Evolutionary conservation across 768 basidiomycete species (phyloP).

Genomic region (Suillus plorans): DNA sequence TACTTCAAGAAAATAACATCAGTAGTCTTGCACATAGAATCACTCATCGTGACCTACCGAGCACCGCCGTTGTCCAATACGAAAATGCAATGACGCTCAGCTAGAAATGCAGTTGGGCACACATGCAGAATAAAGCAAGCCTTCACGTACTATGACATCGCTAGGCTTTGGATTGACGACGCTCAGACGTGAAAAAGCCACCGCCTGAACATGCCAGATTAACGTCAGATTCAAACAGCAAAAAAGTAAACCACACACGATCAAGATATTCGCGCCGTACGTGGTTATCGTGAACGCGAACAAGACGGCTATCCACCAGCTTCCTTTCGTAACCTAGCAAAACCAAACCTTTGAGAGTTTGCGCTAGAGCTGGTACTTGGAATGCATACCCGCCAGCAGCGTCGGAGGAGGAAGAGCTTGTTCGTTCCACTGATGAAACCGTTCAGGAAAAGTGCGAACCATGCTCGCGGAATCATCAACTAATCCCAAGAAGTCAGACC

Average conservation of each 20-base stretch:
- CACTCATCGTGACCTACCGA: constrained; percentile 26
- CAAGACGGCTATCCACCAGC: constrained; percentile 37
- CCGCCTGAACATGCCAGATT: not conserved
- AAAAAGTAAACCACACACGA: constrained; percentile 23
- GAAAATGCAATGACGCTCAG: constrained; percentile 41
- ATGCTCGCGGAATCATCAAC: constrained; percentile 36
- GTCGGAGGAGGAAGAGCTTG: constrained; percentile 47
- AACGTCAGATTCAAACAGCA: not conserved
- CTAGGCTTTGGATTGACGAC: not conserved
- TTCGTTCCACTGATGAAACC: constrained; percentile 46
- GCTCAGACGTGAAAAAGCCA: not conserved
- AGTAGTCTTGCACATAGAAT: not conserved
- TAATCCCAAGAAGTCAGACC: constrained; percentile 9
- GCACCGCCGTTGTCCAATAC: constrained; percentile 45
- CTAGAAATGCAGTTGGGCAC: not conserved
- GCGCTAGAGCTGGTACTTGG: not conserved
- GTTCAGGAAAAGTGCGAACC: constrained; percentile 48
- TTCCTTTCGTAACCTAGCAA: constrained; percentile 41
- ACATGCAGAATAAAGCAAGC: not conserved
- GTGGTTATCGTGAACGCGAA: constrained; percentile 32
- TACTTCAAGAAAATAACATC: constrained; percentile 21
- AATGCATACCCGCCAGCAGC: constrained; percentile 49
- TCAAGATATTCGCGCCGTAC: constrained; percentile 39
- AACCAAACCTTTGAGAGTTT: not conserved
- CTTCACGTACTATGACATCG: not conserved